Base-by-base conservation (phyloP, 805 yeast genomes). In the Yarrowia sp. region DNA sequence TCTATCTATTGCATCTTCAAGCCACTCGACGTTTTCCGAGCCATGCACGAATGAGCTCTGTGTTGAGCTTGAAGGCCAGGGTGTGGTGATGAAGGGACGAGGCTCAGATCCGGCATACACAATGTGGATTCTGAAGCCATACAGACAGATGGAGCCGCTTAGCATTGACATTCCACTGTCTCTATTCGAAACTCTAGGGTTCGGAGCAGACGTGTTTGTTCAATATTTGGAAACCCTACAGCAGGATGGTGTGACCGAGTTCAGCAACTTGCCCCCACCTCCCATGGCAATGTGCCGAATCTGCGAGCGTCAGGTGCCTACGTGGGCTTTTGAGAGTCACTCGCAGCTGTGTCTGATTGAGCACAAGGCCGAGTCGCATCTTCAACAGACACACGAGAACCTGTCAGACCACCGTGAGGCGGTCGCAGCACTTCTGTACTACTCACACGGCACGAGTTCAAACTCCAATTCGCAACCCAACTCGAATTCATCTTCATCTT, bases 301-400 rank as follows among this genome's bases (percentile, higher is more conserved):
- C 36, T 95, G 99, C 78, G 99, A 95, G 75, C 87, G 87, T 40
- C 85, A 85, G 59, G 87, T 92, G n/a, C 97, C 97, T 4, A 90
- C 92, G 4, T 95, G 99, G 99, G 95, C 97, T 89, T 82, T 95
- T 48, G 99, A 94, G 73, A 84, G 88, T 63, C 99, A 95, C 78
- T 89, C 94, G 0, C 95, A 92, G 74, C 80, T 90, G 58, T 95
- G 99, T 74, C 82, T 90, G 38, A 85, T 91, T 43, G 98, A 93
- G 76, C 97, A 92, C 78, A 85, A 87, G 73, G 85, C 90, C 11
- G 92, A 88, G 74, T 92, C 92, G 72, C 87, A 88, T 42, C 86
- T 94, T 10, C 91, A 89, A 74, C 73, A 82, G 43, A 81, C 87
- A 56, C 97, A 94, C 72, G 98, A 95, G 72, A 82, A 83, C 19